phyloP scores from a whole-genome alignment of 306 rosid genomes.

The Acacia acuminata region DNA sequence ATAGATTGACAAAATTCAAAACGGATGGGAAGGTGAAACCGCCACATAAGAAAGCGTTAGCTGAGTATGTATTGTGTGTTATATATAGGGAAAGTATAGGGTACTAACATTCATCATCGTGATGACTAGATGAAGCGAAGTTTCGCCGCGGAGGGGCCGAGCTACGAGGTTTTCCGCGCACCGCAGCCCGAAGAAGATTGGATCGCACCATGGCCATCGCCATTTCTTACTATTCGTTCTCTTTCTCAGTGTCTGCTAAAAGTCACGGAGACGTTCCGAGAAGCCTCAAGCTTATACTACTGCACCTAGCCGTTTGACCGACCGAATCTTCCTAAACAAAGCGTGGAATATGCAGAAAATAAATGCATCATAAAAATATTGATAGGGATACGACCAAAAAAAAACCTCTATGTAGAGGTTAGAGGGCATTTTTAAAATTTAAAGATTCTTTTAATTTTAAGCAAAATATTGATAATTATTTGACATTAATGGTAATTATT shows the following conservation, averaged over 20 bases:
- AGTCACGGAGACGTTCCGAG: not conserved
- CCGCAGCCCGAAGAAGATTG: constrained; percentile 60
- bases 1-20: not conserved
- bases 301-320: not conserved
- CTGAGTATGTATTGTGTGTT: too few relatives aligned
- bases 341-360: not conserved
- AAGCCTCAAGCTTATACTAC: not conserved
- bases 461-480: too few relatives aligned
- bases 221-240: constrained; percentile 44
- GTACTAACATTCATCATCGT: constrained; percentile 74
- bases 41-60: not conserved
- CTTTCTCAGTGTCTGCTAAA: not conserved
- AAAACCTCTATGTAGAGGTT: too few relatives aligned
- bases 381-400: too few relatives aligned
- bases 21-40: not conserved
- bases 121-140: constrained; percentile 67
- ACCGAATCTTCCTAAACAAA: not conserved
- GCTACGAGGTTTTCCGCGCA: constrained; percentile 57
- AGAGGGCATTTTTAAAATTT: too few relatives aligned
- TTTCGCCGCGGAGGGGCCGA: constrained; percentile 57
- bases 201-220: constrained; percentile 80
- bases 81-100: not conserved
- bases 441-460: too few relatives aligned
- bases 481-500: too few relatives aligned
- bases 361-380: not conserved